A percentile compares a stretch with the other conserved stretches of the same genome.
Conservation (phyloP, 129 eudicot species). For the Helianthus tuberosus region DNA sequence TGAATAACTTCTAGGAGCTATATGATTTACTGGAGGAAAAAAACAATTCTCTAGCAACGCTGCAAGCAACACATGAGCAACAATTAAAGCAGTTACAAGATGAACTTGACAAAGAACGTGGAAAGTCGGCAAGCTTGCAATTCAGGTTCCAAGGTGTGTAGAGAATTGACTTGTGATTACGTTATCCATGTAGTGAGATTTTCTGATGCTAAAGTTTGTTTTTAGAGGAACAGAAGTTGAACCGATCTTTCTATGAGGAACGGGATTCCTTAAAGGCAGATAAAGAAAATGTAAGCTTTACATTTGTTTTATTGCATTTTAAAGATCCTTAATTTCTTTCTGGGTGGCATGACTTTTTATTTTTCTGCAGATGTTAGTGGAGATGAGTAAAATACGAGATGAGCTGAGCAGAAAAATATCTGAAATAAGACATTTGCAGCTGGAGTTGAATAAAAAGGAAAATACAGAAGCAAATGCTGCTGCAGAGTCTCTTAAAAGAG, state of each 20-base stretch:
- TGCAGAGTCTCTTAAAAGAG: slow-evolving; percentile 53
- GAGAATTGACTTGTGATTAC: slow-evolving; percentile 2
- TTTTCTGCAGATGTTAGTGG: slow-evolving; percentile 55
- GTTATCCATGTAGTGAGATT: slow-evolving; percentile 23
- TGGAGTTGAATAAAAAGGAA: slow-evolving; percentile 59
- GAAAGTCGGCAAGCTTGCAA: slow-evolving; percentile 50
- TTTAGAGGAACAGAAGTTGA: slow-evolving; percentile 81
- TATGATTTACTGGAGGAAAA: slow-evolving; percentile 77
- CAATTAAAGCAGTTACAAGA: slow-evolving; percentile 56
- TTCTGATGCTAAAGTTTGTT: slow-evolving; percentile 40
- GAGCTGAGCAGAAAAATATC: slow-evolving; percentile 64
- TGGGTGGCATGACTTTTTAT: not conserved
- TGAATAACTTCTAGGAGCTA: slow-evolving; percentile 82
- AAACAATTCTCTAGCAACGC: slow-evolving; percentile 53
- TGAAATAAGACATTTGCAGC: slow-evolving; percentile 67
- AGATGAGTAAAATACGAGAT: slow-evolving; percentile 57
- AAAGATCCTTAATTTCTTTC: not conserved
- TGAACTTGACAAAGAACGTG: slow-evolving; percentile 77
- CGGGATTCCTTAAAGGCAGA: slow-evolving; percentile 59
- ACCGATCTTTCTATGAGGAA: slow-evolving; percentile 59
- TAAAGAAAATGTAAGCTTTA: slow-evolving; percentile 64
- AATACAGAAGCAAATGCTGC: slow-evolving; percentile 48
- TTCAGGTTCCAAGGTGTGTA: slow-evolving; percentile 62
- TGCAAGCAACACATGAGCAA: slow-evolving; percentile 65
- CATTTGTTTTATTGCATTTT: slow-evolving; percentile 14